A percentile compares a stretch with the other conserved stretches of the same genome.
phyloP scores from a whole-genome alignment of 2,329 filamentous ascomycete genomes.

The Epichloe bromicola region DNA sequence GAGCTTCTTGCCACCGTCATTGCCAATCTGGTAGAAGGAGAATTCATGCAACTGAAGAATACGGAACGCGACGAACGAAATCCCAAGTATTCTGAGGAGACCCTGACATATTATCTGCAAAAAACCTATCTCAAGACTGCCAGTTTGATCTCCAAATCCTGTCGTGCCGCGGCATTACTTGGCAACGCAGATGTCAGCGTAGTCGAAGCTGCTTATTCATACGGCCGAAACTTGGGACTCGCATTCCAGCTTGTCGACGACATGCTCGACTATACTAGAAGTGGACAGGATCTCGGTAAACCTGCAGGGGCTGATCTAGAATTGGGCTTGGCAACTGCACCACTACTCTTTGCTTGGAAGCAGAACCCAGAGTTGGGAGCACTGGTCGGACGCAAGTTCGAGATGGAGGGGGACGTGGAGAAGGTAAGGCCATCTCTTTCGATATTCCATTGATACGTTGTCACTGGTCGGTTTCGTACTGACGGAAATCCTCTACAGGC shows the following conservation, averaged over 20 bases:
- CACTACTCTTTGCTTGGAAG: slow-evolving; percentile 92
- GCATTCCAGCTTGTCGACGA: slow-evolving; percentile 98
- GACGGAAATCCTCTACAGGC: slow-evolving; percentile 43
- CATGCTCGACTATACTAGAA: slow-evolving; percentile 91
- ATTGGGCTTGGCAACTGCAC: slow-evolving; percentile 84
- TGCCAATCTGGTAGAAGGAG: slow-evolving; percentile 92
- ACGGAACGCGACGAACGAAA: slow-evolving; percentile 77
- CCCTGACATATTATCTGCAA: slow-evolving; percentile 84
- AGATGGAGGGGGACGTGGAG: slow-evolving; percentile 62
- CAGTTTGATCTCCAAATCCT: slow-evolving; percentile 90
- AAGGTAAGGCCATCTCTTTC: slow-evolving; percentile 44
- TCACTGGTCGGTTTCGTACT: background rate
- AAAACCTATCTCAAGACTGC: slow-evolving; percentile 98
- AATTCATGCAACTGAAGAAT: slow-evolving; percentile 99
- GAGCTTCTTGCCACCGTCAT: slow-evolving; percentile 94
- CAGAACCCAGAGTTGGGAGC: slow-evolving; percentile 70
- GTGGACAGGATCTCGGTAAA: slow-evolving; percentile 76
- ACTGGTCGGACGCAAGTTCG: slow-evolving; percentile 86
- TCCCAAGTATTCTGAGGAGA: slow-evolving; percentile 77
- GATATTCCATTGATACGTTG: no score
- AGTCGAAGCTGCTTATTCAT: slow-evolving; percentile 81
- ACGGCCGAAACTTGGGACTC: slow-evolving; percentile 85
- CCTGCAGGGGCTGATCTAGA: slow-evolving; percentile 90
- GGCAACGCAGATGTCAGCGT: slow-evolving; percentile 65
- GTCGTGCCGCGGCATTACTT: slow-evolving; percentile 75